Evolutionary conservation across 2,329 filamentous ascomycete species (phyloP).

Genomic region (Colletotrichum zoysiae): DNA sequence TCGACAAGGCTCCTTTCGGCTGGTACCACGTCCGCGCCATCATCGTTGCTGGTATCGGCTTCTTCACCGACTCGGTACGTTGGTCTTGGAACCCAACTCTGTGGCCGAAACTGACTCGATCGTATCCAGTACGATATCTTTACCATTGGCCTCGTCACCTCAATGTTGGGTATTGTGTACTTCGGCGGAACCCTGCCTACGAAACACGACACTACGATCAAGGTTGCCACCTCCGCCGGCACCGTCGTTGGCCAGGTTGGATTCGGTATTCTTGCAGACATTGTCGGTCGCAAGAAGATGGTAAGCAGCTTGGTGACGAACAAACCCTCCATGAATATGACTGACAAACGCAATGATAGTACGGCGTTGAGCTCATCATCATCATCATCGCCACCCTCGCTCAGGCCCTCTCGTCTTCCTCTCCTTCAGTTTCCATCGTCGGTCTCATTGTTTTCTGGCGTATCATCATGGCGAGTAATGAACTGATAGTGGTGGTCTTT

Average conservation of each 20-base stretch:
- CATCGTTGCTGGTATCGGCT: slow-evolving; percentile 84
- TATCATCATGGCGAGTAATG: slow-evolving; percentile 69
- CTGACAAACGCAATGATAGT: slow-evolving; percentile 63
- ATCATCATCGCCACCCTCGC: slow-evolving; percentile 84
- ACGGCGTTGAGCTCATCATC: slow-evolving; percentile 83
- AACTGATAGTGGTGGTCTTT: background rate
- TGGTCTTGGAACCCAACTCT: background rate
- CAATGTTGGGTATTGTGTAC: slow-evolving; percentile 85
- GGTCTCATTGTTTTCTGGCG: slow-evolving; percentile 85
- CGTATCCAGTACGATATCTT: slow-evolving; percentile 78
- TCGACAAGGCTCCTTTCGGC: slow-evolving; percentile 84
- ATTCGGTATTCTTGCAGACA: slow-evolving; percentile 84
- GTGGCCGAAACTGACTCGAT: background rate
- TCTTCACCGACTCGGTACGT: slow-evolving; percentile 81
- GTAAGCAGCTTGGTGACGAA: slow-evolving; percentile 27
- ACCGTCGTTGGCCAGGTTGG: slow-evolving; percentile 86
- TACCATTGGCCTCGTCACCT: slow-evolving; percentile 77
- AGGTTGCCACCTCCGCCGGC: slow-evolving; percentile 85
- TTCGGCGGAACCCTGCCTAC: slow-evolving; percentile 74
- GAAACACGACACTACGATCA: slow-evolving; percentile 82
- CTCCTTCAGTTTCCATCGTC: slow-evolving; percentile 71
- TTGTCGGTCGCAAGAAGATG: slow-evolving; percentile 78
- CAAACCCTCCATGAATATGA: slow-evolving; percentile 35
- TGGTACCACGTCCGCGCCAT: slow-evolving; percentile 87
- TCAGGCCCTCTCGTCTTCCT: slow-evolving; percentile 75